Percentiles rank a stretch among this genome's conserved stretches.
phyloP scores from a whole-genome alignment of 805 yeast species.

The Blastobotrys americana region DNA sequence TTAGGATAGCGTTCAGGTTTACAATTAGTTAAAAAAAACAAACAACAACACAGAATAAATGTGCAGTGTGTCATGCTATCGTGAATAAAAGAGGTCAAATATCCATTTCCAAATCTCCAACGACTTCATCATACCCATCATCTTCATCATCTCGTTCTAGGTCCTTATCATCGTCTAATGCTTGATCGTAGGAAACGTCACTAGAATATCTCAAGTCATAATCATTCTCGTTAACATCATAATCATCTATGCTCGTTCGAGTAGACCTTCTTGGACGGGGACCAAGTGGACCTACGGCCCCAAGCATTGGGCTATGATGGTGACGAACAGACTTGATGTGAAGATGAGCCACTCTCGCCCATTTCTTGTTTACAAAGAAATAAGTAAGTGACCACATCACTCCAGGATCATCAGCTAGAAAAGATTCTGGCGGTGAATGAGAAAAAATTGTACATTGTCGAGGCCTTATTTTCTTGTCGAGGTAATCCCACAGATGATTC shows the following conservation, averaged over 20 bases:
- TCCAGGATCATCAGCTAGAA: conserved; percentile 58
- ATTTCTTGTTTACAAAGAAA: conserved; percentile 85
- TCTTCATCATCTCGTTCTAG: not conserved
- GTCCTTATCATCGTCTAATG: conserved; percentile 1
- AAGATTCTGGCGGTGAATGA: conserved; percentile 44
- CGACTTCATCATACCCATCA: conserved; percentile 36
- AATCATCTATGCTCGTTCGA: conserved; percentile 21
- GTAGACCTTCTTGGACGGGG: conserved; percentile 23
- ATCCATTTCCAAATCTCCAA: conserved; percentile 38
- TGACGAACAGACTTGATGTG: conserved; percentile 54
- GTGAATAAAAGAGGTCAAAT: no score
- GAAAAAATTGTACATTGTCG: conserved; percentile 41
- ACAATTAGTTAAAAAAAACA: no score
- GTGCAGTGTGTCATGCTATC: no score
- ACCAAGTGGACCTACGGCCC: conserved; percentile 20
- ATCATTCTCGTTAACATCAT: conserved; percentile 35
- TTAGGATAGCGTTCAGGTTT: no score
- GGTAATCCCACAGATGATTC: conserved; percentile 81
- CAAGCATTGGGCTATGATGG: conserved; percentile 32
- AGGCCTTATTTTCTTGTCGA: conserved; percentile 75
- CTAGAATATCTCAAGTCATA: conserved; percentile 36
- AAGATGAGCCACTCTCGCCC: conserved; percentile 84
- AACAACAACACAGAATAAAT: no score
- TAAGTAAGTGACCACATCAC: conserved; percentile 73
- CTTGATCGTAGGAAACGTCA: conserved; percentile 10